Evolutionary conservation across 192 early-diverging fungal species (phyloP), one percentile per base, ranked within the genome.

Genomic region (Chytriomyces sp.): DNA sequence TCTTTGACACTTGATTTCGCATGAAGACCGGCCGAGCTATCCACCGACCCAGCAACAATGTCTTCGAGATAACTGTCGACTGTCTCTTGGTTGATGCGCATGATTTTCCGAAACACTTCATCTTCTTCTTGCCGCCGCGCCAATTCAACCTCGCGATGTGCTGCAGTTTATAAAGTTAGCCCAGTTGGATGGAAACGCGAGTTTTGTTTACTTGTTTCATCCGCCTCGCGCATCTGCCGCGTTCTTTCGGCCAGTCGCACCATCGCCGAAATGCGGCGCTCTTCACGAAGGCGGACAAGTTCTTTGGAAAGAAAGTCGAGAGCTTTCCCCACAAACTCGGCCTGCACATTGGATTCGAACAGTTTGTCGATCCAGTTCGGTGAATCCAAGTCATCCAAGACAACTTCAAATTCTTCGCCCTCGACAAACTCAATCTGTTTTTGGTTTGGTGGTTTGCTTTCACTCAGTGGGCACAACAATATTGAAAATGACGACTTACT

Each of bases 161-260:
- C 86, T 82, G 43, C 45, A 20, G 35, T 62, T 1, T 6, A 16
- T 18, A 8, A 77, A 74, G 24, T 80, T 72, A 80, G 35, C 48
- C 48, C 76, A 13, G 53, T 57, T 57, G 16, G 53, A 57, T 57
- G 20, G 20, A n/a, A 20, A 57, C 11, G 71, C 0, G 59, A 68
- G 2, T 60, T 13, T 47, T 57, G 18, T 57, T 57, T 57, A 57
- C 13, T n/a, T 57, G 20, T 57, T 20, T 57, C 13, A 57, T 57
- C 85, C 7, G 88, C 89, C 61, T 91, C 88, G 6, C 89, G 79
- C 82, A 90, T 84, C 7, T 81, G 69, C 67, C 88, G 68, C 3
- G 88, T 90, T 50, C 88, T 79, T 47, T 87, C 83, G 2, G 88
- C 89, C n/a, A 91, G 81, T 61, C 82, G 86, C 20, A 88, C 89